Conservation (phyloP, 78 protist genomes). For the Pigoraptor vietnamica region DNA sequence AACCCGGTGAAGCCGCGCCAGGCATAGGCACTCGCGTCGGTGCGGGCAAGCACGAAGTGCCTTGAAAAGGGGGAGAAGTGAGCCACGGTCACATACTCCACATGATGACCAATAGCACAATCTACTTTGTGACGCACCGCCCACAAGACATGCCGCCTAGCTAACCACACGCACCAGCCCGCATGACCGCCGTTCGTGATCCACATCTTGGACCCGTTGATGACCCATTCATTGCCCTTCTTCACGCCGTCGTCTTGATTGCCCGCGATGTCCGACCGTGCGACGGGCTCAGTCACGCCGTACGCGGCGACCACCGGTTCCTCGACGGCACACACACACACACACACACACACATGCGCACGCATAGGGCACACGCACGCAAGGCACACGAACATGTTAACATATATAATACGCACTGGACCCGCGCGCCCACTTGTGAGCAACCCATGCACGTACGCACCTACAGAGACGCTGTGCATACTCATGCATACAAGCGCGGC, state of each 20-base stretch:
- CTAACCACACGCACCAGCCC: conserved; percentile 26
- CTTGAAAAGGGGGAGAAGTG: neutral
- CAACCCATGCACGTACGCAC: neutral
- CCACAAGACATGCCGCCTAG: too few relatives aligned
- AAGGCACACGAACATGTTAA: neutral
- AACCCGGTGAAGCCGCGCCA: conserved; percentile 57
- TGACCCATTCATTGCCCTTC: conserved; percentile 28
- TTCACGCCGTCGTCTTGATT: conserved; percentile 47
- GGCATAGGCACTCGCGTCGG: conserved; percentile 21
- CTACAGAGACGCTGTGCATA: neutral
- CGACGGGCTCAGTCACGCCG: conserved; percentile 70
- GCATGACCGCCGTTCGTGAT: conserved; percentile 70
- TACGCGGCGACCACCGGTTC: conserved; percentile 20
- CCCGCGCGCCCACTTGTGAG: neutral
- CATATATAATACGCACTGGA: neutral
- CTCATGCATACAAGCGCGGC: conserved; percentile 1
- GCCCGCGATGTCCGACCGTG: conserved; percentile 75
- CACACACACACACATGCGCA: neutral
- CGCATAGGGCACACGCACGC: neutral
- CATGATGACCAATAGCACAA: neutral
- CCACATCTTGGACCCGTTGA: conserved; percentile 67
- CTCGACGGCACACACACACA: neutral
- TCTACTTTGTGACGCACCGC: too few relatives aligned
- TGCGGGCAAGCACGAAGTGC: conserved; percentile 35
- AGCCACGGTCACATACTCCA: neutral